Evolutionary conservation across 2,329 filamentous ascomycete genomes (phyloP), one percentile per base, ranked within the genome.

Genomic region (Talaromyces verruculosus): DNA sequence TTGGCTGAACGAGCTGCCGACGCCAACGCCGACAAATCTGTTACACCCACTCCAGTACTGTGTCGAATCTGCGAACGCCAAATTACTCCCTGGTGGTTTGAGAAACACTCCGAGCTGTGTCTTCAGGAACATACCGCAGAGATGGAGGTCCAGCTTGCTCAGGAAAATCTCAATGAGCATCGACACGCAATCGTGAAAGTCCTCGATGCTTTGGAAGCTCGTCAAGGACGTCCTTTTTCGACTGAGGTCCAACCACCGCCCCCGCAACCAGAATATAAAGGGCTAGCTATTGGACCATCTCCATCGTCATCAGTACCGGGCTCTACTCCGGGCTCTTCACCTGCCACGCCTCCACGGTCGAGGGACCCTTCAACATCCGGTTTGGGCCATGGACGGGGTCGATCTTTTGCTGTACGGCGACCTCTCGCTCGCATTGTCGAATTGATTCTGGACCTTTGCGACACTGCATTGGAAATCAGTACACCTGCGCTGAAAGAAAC

Each of bases 31-130:
- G 86, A 87, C 60, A 88, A 89, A 72, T 89, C 93, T 75, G 89
- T 92, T 10, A 92, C 92, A 2, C 93, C 94, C 0, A 84, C 88
- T 11, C 92, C 93, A 0, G 90, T 98, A 4, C 86, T 99, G 17
- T 99, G 95, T 78, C 92, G 95, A 62, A 98, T 99, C 64, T 99
- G 95, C 77, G 95, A 99, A 76, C 91, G 95, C 63, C 92, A 97
- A 68, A 98, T 99, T 67, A 92, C 92, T 4, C 93, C 94, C 0
- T 99, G 95, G 95, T 99, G 95, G 96, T 99, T 99, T 72, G 95
- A 99, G 79, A 99, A 98, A 78, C 95, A 99, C 76, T 97, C 94
- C 1, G 96, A 99, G 73, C 82, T 98, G 22, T 99, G 95, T 74
- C 83, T 97, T 64, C 93, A 98, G 76, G 95, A 99, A 76, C 95